These are phyloP conservation scores for Colletotrichum tabaci DNA, from an alignment of 2,329 filamentous ascomycete genomes.

Conservation along the genomic window DNA sequence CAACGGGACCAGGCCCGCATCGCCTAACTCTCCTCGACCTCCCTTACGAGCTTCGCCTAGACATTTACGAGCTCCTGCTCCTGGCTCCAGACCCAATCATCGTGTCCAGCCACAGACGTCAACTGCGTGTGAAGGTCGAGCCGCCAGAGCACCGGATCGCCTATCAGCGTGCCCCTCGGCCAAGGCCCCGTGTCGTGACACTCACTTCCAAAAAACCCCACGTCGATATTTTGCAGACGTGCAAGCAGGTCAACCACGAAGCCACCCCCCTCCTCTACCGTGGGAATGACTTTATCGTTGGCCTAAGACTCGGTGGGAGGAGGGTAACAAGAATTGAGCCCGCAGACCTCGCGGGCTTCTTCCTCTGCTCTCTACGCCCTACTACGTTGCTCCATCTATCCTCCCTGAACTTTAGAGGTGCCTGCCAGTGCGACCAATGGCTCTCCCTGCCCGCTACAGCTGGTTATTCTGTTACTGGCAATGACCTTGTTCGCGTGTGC, in stretches of 20 bases:
- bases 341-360: constrained; percentile 36
- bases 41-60: constrained; percentile 49
- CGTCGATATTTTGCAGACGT: constrained; percentile 49
- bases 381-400: constrained; percentile 43
- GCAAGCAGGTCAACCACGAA: constrained; percentile 50
- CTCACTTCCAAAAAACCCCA: constrained; percentile 41
- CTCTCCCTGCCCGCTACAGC: constrained; percentile 1
- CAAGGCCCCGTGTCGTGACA: constrained; percentile 29
- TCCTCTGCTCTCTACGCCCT: constrained; percentile 44
- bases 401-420: constrained; percentile 43
- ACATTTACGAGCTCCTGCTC: constrained; percentile 48
- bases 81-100: constrained; percentile 35
- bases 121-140: constrained; percentile 34
- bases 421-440: constrained; percentile 42
- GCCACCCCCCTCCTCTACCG: constrained; percentile 50
- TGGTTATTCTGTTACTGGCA: background rate
- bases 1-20: background rate
- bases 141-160: constrained; percentile 33
- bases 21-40: constrained; percentile 45
- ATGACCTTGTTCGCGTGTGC: constrained; percentile 4
- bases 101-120: constrained; percentile 36
- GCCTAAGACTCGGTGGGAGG: constrained; percentile 38
- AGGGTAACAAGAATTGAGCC: constrained; percentile 13
- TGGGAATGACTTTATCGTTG: constrained; percentile 49
- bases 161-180: constrained; percentile 30